Conservation (phyloP, 1,284 basidiomycete species). For the Golubevia sp. region DNA sequence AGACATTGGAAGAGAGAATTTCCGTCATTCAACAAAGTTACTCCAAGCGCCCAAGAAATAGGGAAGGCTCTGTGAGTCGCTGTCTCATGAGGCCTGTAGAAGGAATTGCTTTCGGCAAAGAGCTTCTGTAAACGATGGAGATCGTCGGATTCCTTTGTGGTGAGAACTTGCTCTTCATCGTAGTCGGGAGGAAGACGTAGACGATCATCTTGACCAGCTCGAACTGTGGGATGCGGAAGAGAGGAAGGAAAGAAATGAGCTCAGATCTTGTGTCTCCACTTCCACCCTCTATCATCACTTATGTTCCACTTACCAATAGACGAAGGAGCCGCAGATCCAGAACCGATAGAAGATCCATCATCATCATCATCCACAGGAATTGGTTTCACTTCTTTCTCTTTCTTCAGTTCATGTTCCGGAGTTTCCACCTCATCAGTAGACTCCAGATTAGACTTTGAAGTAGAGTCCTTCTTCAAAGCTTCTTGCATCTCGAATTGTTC, state of each 20-base stretch:
- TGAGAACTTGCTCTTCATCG: conserved; percentile 15
- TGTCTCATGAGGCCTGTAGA: conserved; percentile 85
- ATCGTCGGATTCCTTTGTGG: conserved; percentile 14
- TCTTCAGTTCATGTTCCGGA: not conserved
- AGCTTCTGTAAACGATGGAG: conserved; percentile 18
- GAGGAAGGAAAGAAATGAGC: not conserved
- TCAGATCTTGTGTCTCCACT: not conserved
- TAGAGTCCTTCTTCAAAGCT: not conserved
- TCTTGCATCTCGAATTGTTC: not conserved
- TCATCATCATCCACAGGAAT: not conserved
- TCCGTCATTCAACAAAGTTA: conserved; percentile 69
- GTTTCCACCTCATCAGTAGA: not conserved
- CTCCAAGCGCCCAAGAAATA: conserved; percentile 67
- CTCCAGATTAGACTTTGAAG: not conserved
- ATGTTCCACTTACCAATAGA: not conserved
- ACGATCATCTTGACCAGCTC: conserved; percentile 1
- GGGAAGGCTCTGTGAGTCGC: conserved; percentile 83
- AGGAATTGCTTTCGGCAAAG: conserved; percentile 57
- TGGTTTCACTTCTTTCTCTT: not conserved
- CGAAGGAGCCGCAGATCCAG: not conserved
- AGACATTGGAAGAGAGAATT: conserved; percentile 76
- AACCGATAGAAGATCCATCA: not conserved
- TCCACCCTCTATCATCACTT: not conserved
- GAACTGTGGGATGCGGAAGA: not conserved
- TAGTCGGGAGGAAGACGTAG: not conserved